phyloP scores from a whole-genome alignment of 225 moss, liverwort and hornwort genomes.

The Physcomitrium patens region DNA sequence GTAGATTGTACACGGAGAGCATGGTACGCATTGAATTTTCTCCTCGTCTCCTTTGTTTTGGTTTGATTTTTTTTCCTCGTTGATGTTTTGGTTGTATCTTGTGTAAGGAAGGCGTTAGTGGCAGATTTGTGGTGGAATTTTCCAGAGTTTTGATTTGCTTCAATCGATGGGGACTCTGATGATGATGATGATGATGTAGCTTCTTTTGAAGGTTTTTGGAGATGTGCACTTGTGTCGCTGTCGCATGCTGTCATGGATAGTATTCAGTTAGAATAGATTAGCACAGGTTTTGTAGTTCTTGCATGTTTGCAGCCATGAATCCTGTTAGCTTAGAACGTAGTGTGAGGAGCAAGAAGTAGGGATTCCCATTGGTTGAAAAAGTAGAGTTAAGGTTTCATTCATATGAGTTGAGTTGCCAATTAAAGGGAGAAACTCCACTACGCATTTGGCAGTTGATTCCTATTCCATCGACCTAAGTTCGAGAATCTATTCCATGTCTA shows the following conservation, averaged over 20 bases:
- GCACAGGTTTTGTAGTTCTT: slow-evolving; percentile 13
- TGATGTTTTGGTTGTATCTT: not conserved
- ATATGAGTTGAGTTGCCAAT: slow-evolving; percentile 13
- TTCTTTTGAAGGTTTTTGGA: not conserved
- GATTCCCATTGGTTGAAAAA: not conserved
- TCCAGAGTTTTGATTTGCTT: not conserved
- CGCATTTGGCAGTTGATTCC: slow-evolving; percentile 3
- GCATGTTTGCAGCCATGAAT: not conserved
- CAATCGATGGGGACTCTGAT: not conserved
- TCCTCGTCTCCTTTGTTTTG: not conserved
- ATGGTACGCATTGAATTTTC: not conserved
- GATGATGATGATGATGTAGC: not conserved
- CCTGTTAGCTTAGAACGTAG: slow-evolving; percentile 4
- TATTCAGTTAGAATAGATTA: slow-evolving; percentile 5
- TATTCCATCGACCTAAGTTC: slow-evolving; percentile 5
- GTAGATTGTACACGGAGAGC: not conserved
- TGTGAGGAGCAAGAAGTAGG: slow-evolving; percentile 4
- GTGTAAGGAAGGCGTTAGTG: slow-evolving; percentile 8
- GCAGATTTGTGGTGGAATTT: not conserved
- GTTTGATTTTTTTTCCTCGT: slow-evolving; percentile 1
- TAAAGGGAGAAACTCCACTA: slow-evolving; percentile 4
- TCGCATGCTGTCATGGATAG: slow-evolving; percentile 2
- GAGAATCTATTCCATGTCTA: slow-evolving; percentile 3
- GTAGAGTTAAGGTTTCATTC: not conserved
- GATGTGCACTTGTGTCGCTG: not conserved